phyloP scores from a whole-genome alignment of 106 monocot species.

The Dendrobium huoshanense region DNA sequence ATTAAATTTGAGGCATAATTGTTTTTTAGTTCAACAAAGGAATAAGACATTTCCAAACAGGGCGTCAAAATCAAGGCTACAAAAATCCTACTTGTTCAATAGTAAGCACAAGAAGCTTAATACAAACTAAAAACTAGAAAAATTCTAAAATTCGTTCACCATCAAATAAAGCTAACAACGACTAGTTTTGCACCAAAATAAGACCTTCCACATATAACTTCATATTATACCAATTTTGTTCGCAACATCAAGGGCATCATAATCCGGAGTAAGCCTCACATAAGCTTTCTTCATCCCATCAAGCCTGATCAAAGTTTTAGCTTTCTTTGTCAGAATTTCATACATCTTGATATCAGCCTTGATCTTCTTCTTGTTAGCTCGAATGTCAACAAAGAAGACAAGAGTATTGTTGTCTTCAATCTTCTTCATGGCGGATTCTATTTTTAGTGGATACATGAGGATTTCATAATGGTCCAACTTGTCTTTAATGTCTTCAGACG shows the following conservation, averaged over 20 bases:
- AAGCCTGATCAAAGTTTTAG: slow-evolving; percentile 34
- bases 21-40: too few relatives aligned
- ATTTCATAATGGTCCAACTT: slow-evolving; percentile 49
- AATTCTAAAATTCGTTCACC: too few relatives aligned
- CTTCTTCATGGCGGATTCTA: slow-evolving; percentile 48
- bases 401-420: slow-evolving; percentile 53
- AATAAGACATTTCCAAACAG: too few relatives aligned
- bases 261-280: slow-evolving; percentile 32
- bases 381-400: slow-evolving; percentile 46
- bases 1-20: too few relatives aligned
- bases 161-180: too few relatives aligned
- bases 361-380: slow-evolving; percentile 53
- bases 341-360: slow-evolving; percentile 41
- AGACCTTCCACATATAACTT: background rate
- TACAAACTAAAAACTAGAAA: too few relatives aligned
- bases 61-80: too few relatives aligned
- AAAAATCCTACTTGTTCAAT: too few relatives aligned
- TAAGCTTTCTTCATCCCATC: slow-evolving; percentile 45
- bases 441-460: slow-evolving; percentile 36
- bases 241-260: slow-evolving; percentile 37
- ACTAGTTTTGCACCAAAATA: too few relatives aligned
- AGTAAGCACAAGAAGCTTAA: too few relatives aligned
- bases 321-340: slow-evolving; percentile 29
- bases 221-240: slow-evolving; percentile 43
- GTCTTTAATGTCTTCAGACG: slow-evolving; percentile 41